Evolutionary conservation across 805 yeast genomes (phyloP).

Genomic region (Lachancea nothofagi): DNA sequence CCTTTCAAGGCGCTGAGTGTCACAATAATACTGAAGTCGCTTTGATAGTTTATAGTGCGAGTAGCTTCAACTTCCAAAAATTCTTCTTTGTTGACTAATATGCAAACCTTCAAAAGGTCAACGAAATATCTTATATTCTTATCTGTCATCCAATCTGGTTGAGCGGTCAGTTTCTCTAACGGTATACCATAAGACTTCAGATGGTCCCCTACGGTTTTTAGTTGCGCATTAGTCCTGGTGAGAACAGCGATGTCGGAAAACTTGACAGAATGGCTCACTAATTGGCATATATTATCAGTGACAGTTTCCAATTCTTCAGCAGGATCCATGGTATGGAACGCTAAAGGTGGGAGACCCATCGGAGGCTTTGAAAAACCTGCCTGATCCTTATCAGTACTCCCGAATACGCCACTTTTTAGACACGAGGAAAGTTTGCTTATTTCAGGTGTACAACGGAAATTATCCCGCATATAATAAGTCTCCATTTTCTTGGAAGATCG

Average conservation of each 20-base stretch:
- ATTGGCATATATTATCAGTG: slow-evolving; percentile 19
- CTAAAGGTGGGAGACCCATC: slow-evolving; percentile 16
- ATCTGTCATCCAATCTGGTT: slow-evolving; percentile 48
- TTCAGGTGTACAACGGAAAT: slow-evolving; percentile 60
- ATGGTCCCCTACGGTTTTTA: slow-evolving; percentile 36
- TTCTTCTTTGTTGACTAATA: slow-evolving; percentile 13
- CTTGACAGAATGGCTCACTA: slow-evolving; percentile 23
- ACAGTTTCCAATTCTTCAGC: slow-evolving; percentile 23
- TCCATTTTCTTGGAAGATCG: slow-evolving; percentile 15
- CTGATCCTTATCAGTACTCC: not conserved
- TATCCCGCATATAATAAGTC: slow-evolving; percentile 41
- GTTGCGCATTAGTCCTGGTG: slow-evolving; percentile 46
- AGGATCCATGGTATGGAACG: slow-evolving; percentile 12
- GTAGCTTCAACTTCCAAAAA: not conserved
- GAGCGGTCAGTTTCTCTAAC: slow-evolving; percentile 39
- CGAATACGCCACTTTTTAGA: slow-evolving; percentile 5
- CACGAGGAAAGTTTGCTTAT: slow-evolving; percentile 41
- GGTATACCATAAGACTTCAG: slow-evolving; percentile 41
- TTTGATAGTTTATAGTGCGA: slow-evolving; percentile 12
- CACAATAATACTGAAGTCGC: slow-evolving; percentile 27
- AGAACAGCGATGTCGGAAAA: slow-evolving; percentile 46
- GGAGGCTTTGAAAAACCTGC: slow-evolving; percentile 14
- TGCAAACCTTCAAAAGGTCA: slow-evolving; percentile 42
- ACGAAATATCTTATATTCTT: slow-evolving; percentile 36
- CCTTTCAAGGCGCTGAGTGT: slow-evolving; percentile 25